A percentile compares a stretch with the other conserved stretches of the same genome.
These are phyloP conservation scores for Excoecaria agallocha DNA, from an alignment of 345 rosid species.

Conservation along the genomic window DNA sequence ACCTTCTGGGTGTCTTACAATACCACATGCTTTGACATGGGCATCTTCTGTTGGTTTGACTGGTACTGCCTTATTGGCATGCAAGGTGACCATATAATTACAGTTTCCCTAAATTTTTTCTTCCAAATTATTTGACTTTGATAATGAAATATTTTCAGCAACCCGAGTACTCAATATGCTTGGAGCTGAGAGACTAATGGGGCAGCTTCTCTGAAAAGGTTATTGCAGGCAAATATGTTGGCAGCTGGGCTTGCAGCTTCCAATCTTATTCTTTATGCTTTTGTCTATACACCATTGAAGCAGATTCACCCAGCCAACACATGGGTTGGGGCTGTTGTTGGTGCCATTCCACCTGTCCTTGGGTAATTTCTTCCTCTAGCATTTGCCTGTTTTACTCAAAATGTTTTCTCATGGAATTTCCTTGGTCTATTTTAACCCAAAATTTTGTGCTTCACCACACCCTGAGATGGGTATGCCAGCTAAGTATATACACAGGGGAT, in stretches of 20 bases:
- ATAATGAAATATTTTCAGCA: not conserved
- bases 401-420: constrained; percentile 1
- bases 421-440: not conserved
- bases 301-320: constrained; percentile 96
- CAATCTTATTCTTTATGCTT: constrained; percentile 24
- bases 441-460: not conserved
- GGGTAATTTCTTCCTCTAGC: constrained; percentile 52
- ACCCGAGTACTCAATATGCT: not conserved
- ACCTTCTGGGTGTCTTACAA: constrained; percentile 75
- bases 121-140: not conserved
- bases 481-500: not conserved
- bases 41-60: constrained; percentile 69
- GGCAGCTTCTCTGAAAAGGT: constrained; percentile 52
- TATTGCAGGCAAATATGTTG: constrained; percentile 88
- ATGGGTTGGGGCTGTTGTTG: constrained; percentile 98
- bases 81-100: constrained; percentile 52
- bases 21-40: constrained; percentile 73
- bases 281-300: constrained; percentile 49
- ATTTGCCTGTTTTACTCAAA: not conserved
- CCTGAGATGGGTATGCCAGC: not conserved
- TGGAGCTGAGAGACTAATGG: constrained; percentile 31
- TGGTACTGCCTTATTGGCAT: constrained; percentile 76
- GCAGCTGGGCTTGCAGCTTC: constrained; percentile 63
- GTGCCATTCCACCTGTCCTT: constrained; percentile 94
- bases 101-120: no score